Percentiles rank a stretch among this genome's conserved stretches.
Conservation (phyloP, 345 rosid species). For the Euclidium syriacum region DNA sequence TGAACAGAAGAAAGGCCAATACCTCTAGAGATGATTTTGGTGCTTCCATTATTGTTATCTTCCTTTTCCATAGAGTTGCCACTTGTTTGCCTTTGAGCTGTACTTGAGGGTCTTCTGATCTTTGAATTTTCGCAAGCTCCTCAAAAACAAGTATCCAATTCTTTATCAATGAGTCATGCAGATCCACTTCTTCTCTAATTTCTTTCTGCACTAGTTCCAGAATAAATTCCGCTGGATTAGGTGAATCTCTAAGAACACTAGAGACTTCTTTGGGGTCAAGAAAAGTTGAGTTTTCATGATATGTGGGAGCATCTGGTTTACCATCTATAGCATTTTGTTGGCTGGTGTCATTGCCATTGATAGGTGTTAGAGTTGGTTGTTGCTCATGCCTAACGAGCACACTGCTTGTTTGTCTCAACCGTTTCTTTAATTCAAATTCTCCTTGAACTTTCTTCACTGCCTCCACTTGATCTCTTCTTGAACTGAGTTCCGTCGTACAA, state of each 20-base stretch:
- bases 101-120: neutral
- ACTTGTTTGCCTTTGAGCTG: conserved; percentile 5
- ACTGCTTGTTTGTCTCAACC: conserved; percentile 3
- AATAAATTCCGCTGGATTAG: conserved; percentile 17
- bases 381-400: neutral
- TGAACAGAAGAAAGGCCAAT: conserved; percentile 22
- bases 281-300: neutral
- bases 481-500: too few relatives aligned
- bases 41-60: neutral
- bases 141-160: conserved; percentile 6
- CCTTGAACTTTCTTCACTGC: too few relatives aligned
- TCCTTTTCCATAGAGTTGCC: conserved; percentile 15
- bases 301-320: neutral
- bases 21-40: conserved; percentile 19
- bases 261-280: conserved; percentile 1
- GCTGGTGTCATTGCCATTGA: conserved; percentile 8
- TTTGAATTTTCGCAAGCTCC: conserved; percentile 12
- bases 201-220: conserved; percentile 4
- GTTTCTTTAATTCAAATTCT: too few relatives aligned
- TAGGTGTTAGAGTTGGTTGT: conserved; percentile 1
- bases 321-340: conserved; percentile 9
- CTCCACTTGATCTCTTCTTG: too few relatives aligned
- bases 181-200: neutral
- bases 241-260: neutral
- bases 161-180: neutral